These are phyloP conservation scores for Neofusicoccum kwambonambiense DNA, from an alignment of 2,329 filamentous ascomycete genomes.

Conservation along the genomic window DNA sequence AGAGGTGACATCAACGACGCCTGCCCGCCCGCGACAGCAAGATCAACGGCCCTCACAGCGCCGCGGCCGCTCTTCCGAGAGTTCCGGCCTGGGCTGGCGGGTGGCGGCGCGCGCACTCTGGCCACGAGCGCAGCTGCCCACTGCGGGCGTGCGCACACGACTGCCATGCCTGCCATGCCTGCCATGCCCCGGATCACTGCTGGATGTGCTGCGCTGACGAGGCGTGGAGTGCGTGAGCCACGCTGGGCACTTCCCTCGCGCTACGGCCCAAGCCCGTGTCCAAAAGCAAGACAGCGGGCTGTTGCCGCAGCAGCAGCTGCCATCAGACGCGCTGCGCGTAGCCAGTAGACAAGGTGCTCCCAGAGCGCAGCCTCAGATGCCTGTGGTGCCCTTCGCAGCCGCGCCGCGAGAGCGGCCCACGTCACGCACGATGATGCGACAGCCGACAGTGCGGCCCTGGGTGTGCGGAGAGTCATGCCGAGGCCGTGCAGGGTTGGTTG, in stretches of 20 bases:
- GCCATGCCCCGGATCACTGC: background rate
- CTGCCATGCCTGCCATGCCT: background rate
- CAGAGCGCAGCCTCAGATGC: background rate
- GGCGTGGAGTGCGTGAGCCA: background rate
- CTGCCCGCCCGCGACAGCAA: background rate
- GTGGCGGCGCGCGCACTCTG: background rate
- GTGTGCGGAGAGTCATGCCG: background rate
- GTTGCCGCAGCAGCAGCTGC: background rate
- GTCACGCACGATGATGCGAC: slow-evolving; percentile 10
- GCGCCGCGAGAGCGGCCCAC: background rate
- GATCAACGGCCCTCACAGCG: background rate
- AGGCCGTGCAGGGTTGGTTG: background rate
- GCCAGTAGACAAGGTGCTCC: background rate
- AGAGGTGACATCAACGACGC: slow-evolving; percentile 9
- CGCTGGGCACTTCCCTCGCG: background rate
- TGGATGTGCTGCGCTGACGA: background rate
- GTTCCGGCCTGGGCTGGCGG: background rate
- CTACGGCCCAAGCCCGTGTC: background rate
- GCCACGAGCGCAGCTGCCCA: background rate
- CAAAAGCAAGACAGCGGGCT: background rate
- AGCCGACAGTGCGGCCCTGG: background rate
- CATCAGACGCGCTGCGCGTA: background rate
- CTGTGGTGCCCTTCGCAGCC: background rate
- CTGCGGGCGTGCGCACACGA: background rate
- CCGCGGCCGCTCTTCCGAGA: slow-evolving; percentile 1